Percentiles rank a stretch among this genome's conserved stretches.
phyloP scores from a whole-genome alignment of 495 filamentous ascomycete species.

The Cenococcum geophilum region DNA sequence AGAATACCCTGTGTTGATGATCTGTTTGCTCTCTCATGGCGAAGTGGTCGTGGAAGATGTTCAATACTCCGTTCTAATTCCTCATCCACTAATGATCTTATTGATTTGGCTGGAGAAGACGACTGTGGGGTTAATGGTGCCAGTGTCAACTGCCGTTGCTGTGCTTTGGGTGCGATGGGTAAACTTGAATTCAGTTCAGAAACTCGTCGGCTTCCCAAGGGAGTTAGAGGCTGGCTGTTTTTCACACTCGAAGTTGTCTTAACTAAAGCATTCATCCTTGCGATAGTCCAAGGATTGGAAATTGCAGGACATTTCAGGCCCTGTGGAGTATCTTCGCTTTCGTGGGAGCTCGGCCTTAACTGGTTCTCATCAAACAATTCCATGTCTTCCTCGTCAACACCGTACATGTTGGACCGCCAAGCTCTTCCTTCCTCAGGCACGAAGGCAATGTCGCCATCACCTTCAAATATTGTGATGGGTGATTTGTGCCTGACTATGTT shows the following conservation, averaged over 20 bases:
- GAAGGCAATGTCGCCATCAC: neutral
- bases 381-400: constrained; percentile 29
- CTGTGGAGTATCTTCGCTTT: constrained; percentile 17
- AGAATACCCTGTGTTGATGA: neutral
- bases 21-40: neutral
- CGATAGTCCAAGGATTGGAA: constrained; percentile 56
- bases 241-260: constrained; percentile 2
- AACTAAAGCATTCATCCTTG: constrained; percentile 49
- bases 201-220: constrained; percentile 10
- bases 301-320: constrained; percentile 28
- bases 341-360: constrained; percentile 8
- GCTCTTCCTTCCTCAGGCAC: neutral
- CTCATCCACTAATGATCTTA: neutral
- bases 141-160: neutral
- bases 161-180: neutral
- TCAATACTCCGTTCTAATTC: neutral
- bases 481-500: no score
- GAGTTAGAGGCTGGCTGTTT: constrained; percentile 16
- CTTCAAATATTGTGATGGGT: constrained; percentile 2
- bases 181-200: constrained; percentile 9
- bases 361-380: constrained; percentile 14
- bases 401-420: constrained; percentile 26
- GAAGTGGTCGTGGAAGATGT: neutral
- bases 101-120: neutral
- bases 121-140: constrained; percentile 15